phyloP scores from a whole-genome alignment of 2,329 filamentous ascomycete genomes.

The Stachybotrys chlorohalonatus region DNA sequence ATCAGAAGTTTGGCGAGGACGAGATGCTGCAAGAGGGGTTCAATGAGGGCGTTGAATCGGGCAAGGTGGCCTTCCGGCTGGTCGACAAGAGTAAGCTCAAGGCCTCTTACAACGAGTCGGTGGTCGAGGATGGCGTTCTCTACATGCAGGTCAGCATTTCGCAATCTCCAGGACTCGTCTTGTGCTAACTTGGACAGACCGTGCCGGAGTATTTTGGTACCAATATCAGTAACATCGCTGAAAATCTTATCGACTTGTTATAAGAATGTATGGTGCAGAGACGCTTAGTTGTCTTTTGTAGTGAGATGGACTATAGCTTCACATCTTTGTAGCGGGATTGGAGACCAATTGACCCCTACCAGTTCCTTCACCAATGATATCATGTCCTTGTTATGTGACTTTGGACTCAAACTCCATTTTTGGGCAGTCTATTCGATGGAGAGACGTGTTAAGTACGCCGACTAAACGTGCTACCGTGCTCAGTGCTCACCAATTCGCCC shows the following conservation, averaged over 20 bases:
- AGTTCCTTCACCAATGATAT: too few relatives aligned
- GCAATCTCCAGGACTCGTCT: not conserved
- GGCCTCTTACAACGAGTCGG: slow-evolving; percentile 33
- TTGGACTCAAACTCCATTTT: too few relatives aligned
- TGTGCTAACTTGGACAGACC: slow-evolving; percentile 16
- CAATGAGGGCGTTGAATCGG: slow-evolving; percentile 33
- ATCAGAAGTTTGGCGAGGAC: slow-evolving; percentile 36
- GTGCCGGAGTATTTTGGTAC: slow-evolving; percentile 23
- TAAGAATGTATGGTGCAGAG: slow-evolving; percentile 7
- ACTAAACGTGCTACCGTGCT: too few relatives aligned
- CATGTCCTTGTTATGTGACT: too few relatives aligned
- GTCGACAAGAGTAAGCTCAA: slow-evolving; percentile 32
- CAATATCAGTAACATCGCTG: slow-evolving; percentile 24
- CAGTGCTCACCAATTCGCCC: too few relatives aligned
- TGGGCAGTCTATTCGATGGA: too few relatives aligned
- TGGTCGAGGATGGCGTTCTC: slow-evolving; percentile 38
- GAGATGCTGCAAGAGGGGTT: slow-evolving; percentile 40
- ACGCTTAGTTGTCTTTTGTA: too few relatives aligned
- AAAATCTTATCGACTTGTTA: slow-evolving; percentile 25
- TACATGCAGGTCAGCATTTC: slow-evolving; percentile 35
- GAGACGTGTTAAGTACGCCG: too few relatives aligned
- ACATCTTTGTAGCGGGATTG: too few relatives aligned
- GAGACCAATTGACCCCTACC: too few relatives aligned
- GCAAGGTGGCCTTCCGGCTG: slow-evolving; percentile 34
- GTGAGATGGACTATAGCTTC: too few relatives aligned